phyloP scores from a whole-genome alignment of 164 flowering plant species.

The Macadamia tetraphylla region DNA sequence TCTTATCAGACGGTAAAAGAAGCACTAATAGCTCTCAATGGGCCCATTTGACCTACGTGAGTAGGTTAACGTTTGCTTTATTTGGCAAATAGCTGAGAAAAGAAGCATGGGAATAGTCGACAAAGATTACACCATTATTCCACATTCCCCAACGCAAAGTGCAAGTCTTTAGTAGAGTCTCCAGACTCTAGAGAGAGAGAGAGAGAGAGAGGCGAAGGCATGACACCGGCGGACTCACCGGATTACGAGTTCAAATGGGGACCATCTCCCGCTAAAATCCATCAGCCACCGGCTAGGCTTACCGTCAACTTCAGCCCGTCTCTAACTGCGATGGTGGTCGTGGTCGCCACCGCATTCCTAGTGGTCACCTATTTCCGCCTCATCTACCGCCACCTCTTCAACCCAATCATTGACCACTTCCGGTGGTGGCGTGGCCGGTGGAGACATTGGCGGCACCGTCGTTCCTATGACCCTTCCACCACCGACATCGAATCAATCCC shows the following conservation, averaged over 20 bases:
- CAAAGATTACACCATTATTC: too few relatives aligned
- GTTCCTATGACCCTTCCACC: conserved; percentile 21
- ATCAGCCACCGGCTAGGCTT: conserved; percentile 18
- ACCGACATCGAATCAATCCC: conserved; percentile 47
- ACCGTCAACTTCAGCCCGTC: conserved; percentile 83
- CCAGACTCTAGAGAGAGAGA: too few relatives aligned
- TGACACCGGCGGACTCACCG: conserved; percentile 7
- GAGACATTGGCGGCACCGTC: conserved; percentile 39
- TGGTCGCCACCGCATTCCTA: conserved; percentile 78
- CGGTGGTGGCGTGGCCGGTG: conserved; percentile 29
- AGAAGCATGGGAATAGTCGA: too few relatives aligned
- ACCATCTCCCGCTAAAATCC: conserved; percentile 13
- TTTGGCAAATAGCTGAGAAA: too few relatives aligned
- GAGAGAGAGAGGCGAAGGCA: background rate
- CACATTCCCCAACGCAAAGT: too few relatives aligned
- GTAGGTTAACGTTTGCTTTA: too few relatives aligned
- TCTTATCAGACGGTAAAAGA: too few relatives aligned
- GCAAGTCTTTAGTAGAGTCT: too few relatives aligned
- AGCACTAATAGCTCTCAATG: too few relatives aligned
- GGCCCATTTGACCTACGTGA: too few relatives aligned
- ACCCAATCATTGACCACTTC: conserved; percentile 31
- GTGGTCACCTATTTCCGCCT: conserved; percentile 79
- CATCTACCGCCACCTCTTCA: conserved; percentile 61
- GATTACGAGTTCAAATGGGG: conserved; percentile 3
- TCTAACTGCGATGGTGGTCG: conserved; percentile 79